Evolutionary conservation across 345 rosid species (phyloP).

Genomic region (Euphorbia tirucalli): DNA sequence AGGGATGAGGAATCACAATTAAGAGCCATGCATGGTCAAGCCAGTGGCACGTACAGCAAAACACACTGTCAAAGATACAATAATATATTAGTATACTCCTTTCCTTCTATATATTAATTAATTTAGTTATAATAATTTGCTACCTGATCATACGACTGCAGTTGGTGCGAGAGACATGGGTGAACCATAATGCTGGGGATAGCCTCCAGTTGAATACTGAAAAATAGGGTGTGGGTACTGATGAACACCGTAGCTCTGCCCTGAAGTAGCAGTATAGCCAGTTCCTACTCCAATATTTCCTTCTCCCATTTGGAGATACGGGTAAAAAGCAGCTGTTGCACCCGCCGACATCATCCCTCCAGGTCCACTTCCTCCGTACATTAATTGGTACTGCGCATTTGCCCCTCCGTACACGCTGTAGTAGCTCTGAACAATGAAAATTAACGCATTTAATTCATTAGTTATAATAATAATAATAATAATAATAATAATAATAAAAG

Average conservation of each 20-base stretch:
- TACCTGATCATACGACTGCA: constrained; percentile 79
- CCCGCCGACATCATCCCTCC: constrained; percentile 52
- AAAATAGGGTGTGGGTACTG: constrained; percentile 80
- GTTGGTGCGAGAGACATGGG: constrained; percentile 84
- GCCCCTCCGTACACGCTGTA: constrained; percentile 79
- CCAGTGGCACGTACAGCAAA: constrained; percentile 99
- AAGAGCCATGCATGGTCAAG: constrained; percentile 66
- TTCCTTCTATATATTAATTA: background rate
- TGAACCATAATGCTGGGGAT: constrained; percentile 68
- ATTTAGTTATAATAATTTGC: too few relatives aligned
- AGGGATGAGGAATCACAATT: too few relatives aligned
- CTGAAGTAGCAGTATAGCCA: constrained; percentile 54
- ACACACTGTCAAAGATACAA: constrained; percentile 97
- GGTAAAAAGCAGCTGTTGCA: constrained; percentile 67
- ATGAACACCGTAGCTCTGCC: constrained; percentile 51
- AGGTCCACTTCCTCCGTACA: constrained; percentile 71
- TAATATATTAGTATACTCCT: constrained; percentile 55
- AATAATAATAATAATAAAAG: too few relatives aligned
- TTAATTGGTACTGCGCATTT: constrained; percentile 76
- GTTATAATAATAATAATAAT: too few relatives aligned
- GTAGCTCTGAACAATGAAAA: constrained; percentile 76
- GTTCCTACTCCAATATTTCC: constrained; percentile 51
- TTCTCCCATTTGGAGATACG: constrained; percentile 78
- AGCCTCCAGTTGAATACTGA: constrained; percentile 62
- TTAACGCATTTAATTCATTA: too few relatives aligned